Conservation (phyloP, 2,329 filamentous ascomycete genomes). For the Fusarium transvaalense region DNA sequence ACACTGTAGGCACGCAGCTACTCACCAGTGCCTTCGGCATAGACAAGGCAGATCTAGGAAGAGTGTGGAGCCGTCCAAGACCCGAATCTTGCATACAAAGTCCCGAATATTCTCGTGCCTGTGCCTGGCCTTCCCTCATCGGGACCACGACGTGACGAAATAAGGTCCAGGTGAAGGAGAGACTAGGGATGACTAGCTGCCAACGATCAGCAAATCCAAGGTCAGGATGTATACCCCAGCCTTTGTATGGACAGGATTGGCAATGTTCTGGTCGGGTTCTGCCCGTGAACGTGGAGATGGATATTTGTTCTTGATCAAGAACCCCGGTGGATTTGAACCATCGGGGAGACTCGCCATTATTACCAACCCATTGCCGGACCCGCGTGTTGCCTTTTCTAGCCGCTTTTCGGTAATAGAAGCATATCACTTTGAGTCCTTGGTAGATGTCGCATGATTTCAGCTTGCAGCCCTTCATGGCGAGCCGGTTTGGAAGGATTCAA, state of each 20-base stretch:
- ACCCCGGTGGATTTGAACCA: conserved; percentile 20
- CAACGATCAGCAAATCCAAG: conserved; percentile 27
- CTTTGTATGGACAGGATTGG: conserved; percentile 18
- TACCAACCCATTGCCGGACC: conserved; percentile 41
- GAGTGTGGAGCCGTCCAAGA: conserved; percentile 34
- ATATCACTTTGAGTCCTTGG: conserved; percentile 23
- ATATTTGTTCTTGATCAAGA: neutral
- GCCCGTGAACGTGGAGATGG: conserved; percentile 24
- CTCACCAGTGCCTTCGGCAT: neutral
- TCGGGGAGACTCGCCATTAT: conserved; percentile 31
- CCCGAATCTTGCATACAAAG: conserved; percentile 42
- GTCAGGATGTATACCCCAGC: conserved; percentile 16
- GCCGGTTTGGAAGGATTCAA: conserved; percentile 18
- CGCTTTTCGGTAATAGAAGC: conserved; percentile 31
- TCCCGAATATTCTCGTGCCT: conserved; percentile 33
- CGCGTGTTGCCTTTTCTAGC: conserved; percentile 47
- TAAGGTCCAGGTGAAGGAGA: conserved; percentile 29
- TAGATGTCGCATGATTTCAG: conserved; percentile 42
- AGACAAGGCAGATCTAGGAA: conserved; percentile 38
- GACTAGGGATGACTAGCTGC: conserved; percentile 14
- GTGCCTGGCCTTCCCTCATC: conserved; percentile 22
- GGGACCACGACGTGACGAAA: conserved; percentile 18
- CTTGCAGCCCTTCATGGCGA: conserved; percentile 36
- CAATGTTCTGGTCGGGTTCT: conserved; percentile 34
- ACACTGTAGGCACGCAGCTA: conserved; percentile 2